Conservation (phyloP, 2,329 filamentous ascomycete genomes). For the Pseudogymnoascus sp. region DNA sequence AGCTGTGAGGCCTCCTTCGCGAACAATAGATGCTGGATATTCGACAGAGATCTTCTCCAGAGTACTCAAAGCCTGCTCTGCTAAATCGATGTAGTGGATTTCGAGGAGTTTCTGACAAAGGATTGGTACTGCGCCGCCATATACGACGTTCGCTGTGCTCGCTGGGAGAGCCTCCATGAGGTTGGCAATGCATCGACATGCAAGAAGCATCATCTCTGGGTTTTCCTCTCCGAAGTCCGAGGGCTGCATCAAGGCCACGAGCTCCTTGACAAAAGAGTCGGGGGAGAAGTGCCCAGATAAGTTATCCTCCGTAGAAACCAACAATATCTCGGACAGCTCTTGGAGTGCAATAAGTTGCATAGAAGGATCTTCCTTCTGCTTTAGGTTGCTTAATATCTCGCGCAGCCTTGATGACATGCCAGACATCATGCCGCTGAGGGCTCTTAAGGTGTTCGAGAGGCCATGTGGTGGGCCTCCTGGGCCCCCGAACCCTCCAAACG, state of each 20-base stretch:
- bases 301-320: slow-evolving; percentile 95
- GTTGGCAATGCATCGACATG: slow-evolving; percentile 91
- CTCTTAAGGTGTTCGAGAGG: slow-evolving; percentile 73
- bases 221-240: slow-evolving; percentile 82
- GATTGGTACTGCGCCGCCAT: slow-evolving; percentile 91
- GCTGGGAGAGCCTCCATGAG: slow-evolving; percentile 94
- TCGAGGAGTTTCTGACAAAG: slow-evolving; percentile 91
- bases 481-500: slow-evolving; percentile 60
- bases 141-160: slow-evolving; percentile 90
- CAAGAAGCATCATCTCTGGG: slow-evolving; percentile 92
- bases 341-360: slow-evolving; percentile 86
- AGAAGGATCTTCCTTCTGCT: slow-evolving; percentile 76
- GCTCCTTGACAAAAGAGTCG: slow-evolving; percentile 89
- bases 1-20: slow-evolving; percentile 90
- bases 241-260: slow-evolving; percentile 85
- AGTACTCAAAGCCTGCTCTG: slow-evolving; percentile 93
- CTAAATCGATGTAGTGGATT: slow-evolving; percentile 94
- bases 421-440: slow-evolving; percentile 85
- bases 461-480: slow-evolving; percentile 53
- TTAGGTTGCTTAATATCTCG: slow-evolving; percentile 66
- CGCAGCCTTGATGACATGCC: slow-evolving; percentile 72
- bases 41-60: slow-evolving; percentile 96
- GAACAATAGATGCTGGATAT: slow-evolving; percentile 89
- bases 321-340: slow-evolving; percentile 83
- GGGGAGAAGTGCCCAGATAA: slow-evolving; percentile 90